Conservation (phyloP, 2,329 filamentous ascomycete genomes). For the Thermothelomyces thermophilus region DNA sequence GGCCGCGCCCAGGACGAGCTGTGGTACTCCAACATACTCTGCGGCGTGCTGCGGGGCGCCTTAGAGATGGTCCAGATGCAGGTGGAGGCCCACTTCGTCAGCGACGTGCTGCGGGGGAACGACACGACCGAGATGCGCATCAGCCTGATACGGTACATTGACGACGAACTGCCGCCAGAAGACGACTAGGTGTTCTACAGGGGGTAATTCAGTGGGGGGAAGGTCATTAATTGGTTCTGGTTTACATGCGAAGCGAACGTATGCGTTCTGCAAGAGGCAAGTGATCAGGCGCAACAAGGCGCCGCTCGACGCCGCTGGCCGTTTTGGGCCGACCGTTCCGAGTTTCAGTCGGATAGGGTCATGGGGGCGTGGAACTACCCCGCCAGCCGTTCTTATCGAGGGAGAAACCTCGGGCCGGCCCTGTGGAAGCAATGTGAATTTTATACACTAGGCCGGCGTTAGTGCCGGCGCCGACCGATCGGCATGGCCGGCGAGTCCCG, state of each 20-base stretch:
- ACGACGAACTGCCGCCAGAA: conserved; percentile 94
- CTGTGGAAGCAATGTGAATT: too few relatives aligned
- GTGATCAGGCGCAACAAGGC: background rate
- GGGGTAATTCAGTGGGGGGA: background rate
- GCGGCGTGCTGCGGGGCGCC: conserved; percentile 82
- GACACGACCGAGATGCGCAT: conserved; percentile 97
- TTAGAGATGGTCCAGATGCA: conserved; percentile 99
- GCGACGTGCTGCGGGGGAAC: conserved; percentile 84
- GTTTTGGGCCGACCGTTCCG: background rate
- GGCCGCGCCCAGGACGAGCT: conserved; percentile 91
- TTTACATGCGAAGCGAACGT: background rate
- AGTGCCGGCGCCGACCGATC: too few relatives aligned
- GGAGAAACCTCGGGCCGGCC: too few relatives aligned
- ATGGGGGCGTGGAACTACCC: too few relatives aligned
- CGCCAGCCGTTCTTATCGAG: too few relatives aligned
- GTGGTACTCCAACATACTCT: conserved; percentile 98
- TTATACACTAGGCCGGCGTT: too few relatives aligned
- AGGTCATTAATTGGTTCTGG: background rate
- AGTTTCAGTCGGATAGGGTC: background rate
- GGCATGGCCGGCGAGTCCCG: too few relatives aligned
- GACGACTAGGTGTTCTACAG: conserved; percentile 63
- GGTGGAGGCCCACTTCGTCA: conserved; percentile 93
- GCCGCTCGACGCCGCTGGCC: too few relatives aligned
- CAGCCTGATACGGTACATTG: conserved; percentile 85
- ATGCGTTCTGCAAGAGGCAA: background rate